phyloP scores from a whole-genome alignment of 768 basidiomycete genomes.

The Gymnopilus junonius region DNA sequence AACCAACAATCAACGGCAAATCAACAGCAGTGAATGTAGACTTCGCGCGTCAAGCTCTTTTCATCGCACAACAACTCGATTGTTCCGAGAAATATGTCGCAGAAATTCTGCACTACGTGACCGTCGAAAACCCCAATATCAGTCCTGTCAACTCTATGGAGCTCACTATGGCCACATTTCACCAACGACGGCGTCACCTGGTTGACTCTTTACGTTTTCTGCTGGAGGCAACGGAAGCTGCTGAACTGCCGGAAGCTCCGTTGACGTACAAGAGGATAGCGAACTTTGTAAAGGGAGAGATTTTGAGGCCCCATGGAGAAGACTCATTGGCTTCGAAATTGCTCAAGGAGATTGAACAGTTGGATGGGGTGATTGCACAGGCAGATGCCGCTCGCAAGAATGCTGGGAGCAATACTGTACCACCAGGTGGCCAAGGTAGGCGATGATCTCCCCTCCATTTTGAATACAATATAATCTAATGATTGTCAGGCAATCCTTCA shows the following conservation, averaged over 20 bases:
- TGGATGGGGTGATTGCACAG: slow-evolving; percentile 56
- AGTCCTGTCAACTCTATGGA: slow-evolving; percentile 63
- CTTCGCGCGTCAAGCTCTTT: slow-evolving; percentile 76
- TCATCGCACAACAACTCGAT: slow-evolving; percentile 80
- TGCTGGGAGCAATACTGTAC: slow-evolving; percentile 63
- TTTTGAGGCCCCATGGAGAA: slow-evolving; percentile 47
- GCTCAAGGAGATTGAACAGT: slow-evolving; percentile 64
- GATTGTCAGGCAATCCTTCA: slow-evolving; percentile 43
- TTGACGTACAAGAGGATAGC: slow-evolving; percentile 56
- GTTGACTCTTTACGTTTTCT: slow-evolving; percentile 74
- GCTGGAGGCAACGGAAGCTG: slow-evolving; percentile 62
- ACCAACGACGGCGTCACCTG: slow-evolving; percentile 69
- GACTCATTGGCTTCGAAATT: slow-evolving; percentile 56
- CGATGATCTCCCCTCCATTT: no score
- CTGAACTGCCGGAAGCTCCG: slow-evolving; percentile 46
- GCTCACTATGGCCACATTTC: slow-evolving; percentile 66
- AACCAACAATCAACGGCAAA: slow-evolving; percentile 63
- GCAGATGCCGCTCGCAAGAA: slow-evolving; percentile 64
- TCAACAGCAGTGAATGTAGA: slow-evolving; percentile 77
- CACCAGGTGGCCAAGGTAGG: slow-evolving; percentile 61
- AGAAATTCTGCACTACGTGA: slow-evolving; percentile 65
- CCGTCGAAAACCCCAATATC: slow-evolving; percentile 68
- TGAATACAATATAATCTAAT: neutral
- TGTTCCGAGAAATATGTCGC: slow-evolving; percentile 85
- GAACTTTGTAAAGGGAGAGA: slow-evolving; percentile 57